These are phyloP conservation scores for Gastrodia elata DNA, from an alignment of 106 monocot genomes.

Conservation along the genomic window DNA sequence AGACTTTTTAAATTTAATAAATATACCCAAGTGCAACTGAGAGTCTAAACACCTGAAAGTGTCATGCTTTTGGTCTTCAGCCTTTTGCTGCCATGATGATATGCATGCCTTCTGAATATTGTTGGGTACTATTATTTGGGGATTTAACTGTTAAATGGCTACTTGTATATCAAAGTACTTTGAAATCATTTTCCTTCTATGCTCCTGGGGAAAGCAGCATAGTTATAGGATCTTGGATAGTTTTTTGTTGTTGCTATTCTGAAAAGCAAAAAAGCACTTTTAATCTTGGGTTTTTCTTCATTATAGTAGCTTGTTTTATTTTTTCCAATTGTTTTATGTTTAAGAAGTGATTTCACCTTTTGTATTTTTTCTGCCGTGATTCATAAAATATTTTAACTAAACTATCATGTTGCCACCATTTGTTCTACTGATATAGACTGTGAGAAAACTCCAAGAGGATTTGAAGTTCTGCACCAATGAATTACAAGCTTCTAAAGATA, in stretches of 20 bases:
- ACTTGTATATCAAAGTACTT: too few species aligned
- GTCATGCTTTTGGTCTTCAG: neutral
- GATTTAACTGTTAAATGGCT: too few species aligned
- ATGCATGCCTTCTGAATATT: neutral
- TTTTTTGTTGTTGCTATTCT: too few species aligned
- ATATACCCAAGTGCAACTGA: too few species aligned
- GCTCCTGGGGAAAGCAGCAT: too few species aligned
- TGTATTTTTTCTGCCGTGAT: neutral
- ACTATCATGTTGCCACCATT: neutral
- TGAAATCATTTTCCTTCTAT: too few species aligned
- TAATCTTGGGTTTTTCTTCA: too few species aligned
- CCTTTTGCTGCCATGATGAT: neutral
- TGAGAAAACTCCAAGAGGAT: constrained; percentile 56
- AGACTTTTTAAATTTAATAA: neutral
- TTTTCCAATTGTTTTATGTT: neutral
- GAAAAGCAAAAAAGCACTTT: too few species aligned
- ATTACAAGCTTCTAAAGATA: constrained; percentile 54
- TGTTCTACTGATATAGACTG: constrained; percentile 21
- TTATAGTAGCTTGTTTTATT: too few species aligned
- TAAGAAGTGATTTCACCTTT: neutral
- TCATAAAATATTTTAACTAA: neutral
- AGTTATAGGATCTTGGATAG: too few species aligned
- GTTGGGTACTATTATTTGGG: neutral
- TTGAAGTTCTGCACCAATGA: constrained; percentile 42
- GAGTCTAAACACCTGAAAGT: neutral